Conservation (phyloP, 2,329 filamentous ascomycete genomes). For the Dactylonectria macrodidyma region DNA sequence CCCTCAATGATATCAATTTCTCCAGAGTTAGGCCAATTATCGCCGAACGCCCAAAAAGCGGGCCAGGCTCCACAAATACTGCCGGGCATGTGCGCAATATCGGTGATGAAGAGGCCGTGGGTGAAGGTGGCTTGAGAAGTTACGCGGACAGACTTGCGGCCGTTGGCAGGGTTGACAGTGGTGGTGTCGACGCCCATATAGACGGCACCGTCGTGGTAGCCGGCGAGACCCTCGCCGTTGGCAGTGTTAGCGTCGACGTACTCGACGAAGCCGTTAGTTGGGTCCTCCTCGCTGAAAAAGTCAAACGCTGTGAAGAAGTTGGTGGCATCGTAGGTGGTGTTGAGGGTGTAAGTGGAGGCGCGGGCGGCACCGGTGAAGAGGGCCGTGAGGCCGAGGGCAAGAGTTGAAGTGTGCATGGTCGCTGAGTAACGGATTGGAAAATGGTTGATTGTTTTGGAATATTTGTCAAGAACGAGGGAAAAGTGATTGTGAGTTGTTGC, state of each 20-base stretch:
- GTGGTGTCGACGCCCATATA: slow-evolving; percentile 80
- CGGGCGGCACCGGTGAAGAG: slow-evolving; percentile 47
- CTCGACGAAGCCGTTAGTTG: slow-evolving; percentile 81
- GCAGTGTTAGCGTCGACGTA: slow-evolving; percentile 76
- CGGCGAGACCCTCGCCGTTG: slow-evolving; percentile 70
- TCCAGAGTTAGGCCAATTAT: slow-evolving; percentile 78
- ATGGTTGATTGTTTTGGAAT: neutral
- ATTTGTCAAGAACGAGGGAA: neutral
- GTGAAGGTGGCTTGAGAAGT: slow-evolving; percentile 77
- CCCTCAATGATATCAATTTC: slow-evolving; percentile 89
- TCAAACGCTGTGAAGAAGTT: slow-evolving; percentile 72
- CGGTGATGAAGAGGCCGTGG: slow-evolving; percentile 79
- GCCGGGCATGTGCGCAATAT: slow-evolving; percentile 83
- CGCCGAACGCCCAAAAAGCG: slow-evolving; percentile 78
- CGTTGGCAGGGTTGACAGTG: slow-evolving; percentile 68
- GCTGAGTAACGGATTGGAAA: slow-evolving; percentile 35
- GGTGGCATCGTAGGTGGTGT: slow-evolving; percentile 63
- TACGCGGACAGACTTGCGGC: slow-evolving; percentile 80
- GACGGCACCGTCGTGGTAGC: slow-evolving; percentile 67
- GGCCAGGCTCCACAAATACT: slow-evolving; percentile 82
- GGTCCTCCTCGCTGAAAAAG: slow-evolving; percentile 73
- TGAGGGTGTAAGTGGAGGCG: slow-evolving; percentile 59
- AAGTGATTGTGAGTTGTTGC: slow-evolving; percentile 3
- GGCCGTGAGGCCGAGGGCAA: slow-evolving; percentile 49
- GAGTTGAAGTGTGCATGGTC: slow-evolving; percentile 44